phyloP scores from a whole-genome alignment of 805 yeast genomes.

The Isabelozyma pseudorhagii region DNA sequence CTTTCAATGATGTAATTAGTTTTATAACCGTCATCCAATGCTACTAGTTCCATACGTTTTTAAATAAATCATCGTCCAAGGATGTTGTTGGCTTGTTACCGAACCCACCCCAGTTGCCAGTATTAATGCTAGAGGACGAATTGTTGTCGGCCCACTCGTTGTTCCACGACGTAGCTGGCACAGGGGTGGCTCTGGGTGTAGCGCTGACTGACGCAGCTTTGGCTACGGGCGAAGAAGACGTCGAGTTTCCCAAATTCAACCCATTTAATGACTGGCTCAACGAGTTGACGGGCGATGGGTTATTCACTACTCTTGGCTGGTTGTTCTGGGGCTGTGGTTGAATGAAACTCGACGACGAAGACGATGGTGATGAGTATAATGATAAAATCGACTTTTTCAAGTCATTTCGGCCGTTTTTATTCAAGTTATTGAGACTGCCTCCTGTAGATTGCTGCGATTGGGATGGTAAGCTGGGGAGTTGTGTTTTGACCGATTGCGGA shows the following conservation, averaged over 20 bases:
- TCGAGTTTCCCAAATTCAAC: constrained; percentile 10
- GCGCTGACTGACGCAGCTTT: constrained; percentile 3
- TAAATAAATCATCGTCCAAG: constrained; percentile 63
- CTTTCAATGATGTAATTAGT: too few relatives aligned
- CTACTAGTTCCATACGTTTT: constrained; percentile 60
- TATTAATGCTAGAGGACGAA: constrained; percentile 3
- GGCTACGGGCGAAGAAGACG: constrained; percentile 12
- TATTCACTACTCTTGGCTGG: background rate
- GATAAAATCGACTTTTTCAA: constrained; percentile 89
- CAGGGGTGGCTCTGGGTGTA: constrained; percentile 1
- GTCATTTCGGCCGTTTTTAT: constrained; percentile 58
- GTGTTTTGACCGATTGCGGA: constrained; percentile 7
- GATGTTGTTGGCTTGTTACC: constrained; percentile 6
- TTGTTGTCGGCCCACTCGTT: constrained; percentile 36
- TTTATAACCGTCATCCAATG: background rate
- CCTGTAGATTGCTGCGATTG: constrained; percentile 25
- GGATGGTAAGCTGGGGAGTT: constrained; percentile 6
- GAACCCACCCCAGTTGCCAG: background rate
- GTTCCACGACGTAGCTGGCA: constrained; percentile 15
- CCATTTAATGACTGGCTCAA: constrained; percentile 23
- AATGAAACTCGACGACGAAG: constrained; percentile 43
- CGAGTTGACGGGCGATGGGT: constrained; percentile 7
- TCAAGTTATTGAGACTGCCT: constrained; percentile 17
- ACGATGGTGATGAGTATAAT: constrained; percentile 61
- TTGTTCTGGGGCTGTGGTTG: constrained; percentile 13